Base-by-base conservation (phyloP, 768 basidiomycete genomes). In the Kwoniella botswanensis region DNA sequence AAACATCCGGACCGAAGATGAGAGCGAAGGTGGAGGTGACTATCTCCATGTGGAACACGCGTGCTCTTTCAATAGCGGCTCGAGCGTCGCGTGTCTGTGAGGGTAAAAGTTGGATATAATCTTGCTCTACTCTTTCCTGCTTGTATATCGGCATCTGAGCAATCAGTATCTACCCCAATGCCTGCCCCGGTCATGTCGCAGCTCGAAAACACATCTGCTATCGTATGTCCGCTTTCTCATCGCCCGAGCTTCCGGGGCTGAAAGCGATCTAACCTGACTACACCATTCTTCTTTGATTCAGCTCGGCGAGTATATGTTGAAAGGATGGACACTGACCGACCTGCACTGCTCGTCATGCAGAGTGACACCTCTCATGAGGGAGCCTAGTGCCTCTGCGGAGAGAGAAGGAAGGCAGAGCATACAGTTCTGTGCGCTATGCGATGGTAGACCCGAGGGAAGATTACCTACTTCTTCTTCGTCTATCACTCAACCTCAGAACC, bases 261-360 rank as follows among this genome's bases (percentile, higher is more conserved):
- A 35, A 35, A 35, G 7, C 35, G 6, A 0, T 35, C 35, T 0
- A 35, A 7, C 6, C 35, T 35, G 35, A 35, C 1, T 35, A 7
- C 4, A 35, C 7, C 7, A 1, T 35, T 35, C 35, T 35, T 35
- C 35, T 0, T 35, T 35, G 35, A 35, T 35, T 5, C 50, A 83
- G 82, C 78, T 83, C 62, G 82, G 82, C 64, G 82, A 82, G 56
- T 83, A 83, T 67, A 83, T 83, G 82, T 73, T 83, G 56, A 82
- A 82, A 71, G 82, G 82, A 24, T 83, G 82, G 82, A 83, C 82
- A 3, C 57, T 83, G 22, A 82, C 82, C 56, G 81, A 79, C 62
- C 70, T 81, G 17, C 79, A 80, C 62, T 83, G 82, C 67, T 67
- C 73, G 15, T 35, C 24, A 29, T 83, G 82, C 55, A 66, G 70